These are phyloP conservation scores for Cucumis cinereus DNA, from an alignment of 306 rosid species.

Conservation along the genomic window DNA sequence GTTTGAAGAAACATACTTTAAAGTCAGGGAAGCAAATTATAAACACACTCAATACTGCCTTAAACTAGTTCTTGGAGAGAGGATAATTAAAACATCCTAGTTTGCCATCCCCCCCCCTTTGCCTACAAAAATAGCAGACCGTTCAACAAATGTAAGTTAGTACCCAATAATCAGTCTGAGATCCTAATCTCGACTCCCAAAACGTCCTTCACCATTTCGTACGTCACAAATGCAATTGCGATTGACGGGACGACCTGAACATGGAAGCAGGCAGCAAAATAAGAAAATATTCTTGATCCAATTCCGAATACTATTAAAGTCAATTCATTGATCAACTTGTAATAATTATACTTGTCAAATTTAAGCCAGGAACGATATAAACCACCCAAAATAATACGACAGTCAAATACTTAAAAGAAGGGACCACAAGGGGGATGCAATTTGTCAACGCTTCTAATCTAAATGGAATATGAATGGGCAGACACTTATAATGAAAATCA, in stretches of 20 bases:
- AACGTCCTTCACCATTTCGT: slow-evolving; percentile 90
- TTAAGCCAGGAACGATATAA: neutral
- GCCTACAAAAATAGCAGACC: slow-evolving; percentile 55
- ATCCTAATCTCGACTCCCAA: slow-evolving; percentile 95
- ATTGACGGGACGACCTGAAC: slow-evolving; percentile 95
- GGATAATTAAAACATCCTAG: slow-evolving; percentile 13
- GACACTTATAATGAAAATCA: neutral
- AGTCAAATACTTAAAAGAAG: neutral
- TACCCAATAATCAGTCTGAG: slow-evolving; percentile 46
- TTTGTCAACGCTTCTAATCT: neutral
- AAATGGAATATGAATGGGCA: neutral
- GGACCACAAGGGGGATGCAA: neutral
- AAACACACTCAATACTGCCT: slow-evolving; percentile 35
- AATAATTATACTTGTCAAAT: neutral
- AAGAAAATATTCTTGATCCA: neutral
- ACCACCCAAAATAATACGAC: neutral
- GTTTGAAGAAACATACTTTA: neutral
- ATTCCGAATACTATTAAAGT: neutral
- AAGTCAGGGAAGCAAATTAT: slow-evolving; percentile 43
- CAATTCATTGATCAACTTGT: neutral
- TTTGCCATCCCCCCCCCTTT: slow-evolving; percentile 57
- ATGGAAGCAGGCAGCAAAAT: slow-evolving; percentile 14
- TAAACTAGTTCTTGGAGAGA: slow-evolving; percentile 35
- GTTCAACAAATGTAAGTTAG: slow-evolving; percentile 12
- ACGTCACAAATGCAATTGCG: slow-evolving; percentile 83